These are phyloP conservation scores for Piromyces finnis DNA, from an alignment of 192 early-diverging fungal species.

Conservation along the genomic window DNA sequence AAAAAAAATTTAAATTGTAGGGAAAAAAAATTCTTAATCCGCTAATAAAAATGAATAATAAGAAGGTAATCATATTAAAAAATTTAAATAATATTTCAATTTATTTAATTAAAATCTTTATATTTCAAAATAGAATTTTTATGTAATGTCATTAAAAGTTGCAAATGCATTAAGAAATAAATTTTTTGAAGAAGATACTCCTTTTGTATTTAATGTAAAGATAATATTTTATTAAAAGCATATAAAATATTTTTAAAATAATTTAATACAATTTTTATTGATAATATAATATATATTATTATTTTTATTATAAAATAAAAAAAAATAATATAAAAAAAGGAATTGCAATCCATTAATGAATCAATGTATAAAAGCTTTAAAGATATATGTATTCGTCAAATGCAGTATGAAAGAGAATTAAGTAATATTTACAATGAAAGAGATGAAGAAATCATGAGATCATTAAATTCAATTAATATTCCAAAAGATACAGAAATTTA, in stretches of 20 bases:
- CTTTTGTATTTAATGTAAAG: background rate
- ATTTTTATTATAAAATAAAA: too few species aligned
- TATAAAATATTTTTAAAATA: too few species aligned
- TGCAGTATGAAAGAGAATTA: background rate
- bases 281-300: too few species aligned
- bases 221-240: too few species aligned
- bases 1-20: too few species aligned
- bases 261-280: too few species aligned
- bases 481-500: background rate
- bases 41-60: background rate
- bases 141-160: background rate
- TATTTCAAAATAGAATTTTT: background rate
- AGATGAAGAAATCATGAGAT: background rate
- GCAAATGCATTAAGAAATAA: background rate
- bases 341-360: background rate
- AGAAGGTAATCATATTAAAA: too few species aligned
- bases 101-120: too few species aligned
- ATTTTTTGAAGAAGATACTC: background rate
- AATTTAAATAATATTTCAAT: too few species aligned
- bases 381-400: background rate
- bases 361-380: background rate
- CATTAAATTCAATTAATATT: background rate
- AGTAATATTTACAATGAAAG: background rate
- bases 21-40: background rate
- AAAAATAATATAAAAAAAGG: background rate